Conservation (phyloP, 2,329 filamentous ascomycete species). For the Cryphonectria radicalis region DNA sequence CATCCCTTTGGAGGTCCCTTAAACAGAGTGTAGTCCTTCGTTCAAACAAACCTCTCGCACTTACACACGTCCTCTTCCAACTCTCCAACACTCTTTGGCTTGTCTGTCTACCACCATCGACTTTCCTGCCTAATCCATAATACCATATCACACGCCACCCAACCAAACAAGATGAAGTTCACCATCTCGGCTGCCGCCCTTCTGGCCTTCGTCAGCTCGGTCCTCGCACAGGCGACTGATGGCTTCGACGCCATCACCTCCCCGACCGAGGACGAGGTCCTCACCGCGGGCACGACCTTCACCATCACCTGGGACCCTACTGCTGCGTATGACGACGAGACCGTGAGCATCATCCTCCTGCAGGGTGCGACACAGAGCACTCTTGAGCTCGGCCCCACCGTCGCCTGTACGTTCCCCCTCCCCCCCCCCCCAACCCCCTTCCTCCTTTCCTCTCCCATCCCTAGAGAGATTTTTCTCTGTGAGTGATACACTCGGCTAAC, state of each 20-base stretch:
- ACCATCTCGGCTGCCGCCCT: slow-evolving; percentile 51
- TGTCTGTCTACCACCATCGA: background rate
- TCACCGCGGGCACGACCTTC: slow-evolving; percentile 55
- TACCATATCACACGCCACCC: slow-evolving; percentile 25
- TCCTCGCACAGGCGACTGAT: slow-evolving; percentile 54
- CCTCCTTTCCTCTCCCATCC: background rate
- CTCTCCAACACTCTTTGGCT: background rate
- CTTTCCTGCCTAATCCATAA: slow-evolving; percentile 3
- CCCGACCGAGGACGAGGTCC: slow-evolving; percentile 48
- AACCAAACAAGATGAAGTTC: slow-evolving; percentile 58
- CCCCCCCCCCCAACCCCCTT: too few species aligned
- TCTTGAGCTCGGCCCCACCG: slow-evolving; percentile 37
- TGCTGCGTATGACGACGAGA: slow-evolving; percentile 44
- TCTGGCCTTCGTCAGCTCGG: slow-evolving; percentile 56
- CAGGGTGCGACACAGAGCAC: slow-evolving; percentile 51
- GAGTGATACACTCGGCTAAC: background rate
- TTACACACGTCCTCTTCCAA: too few species aligned
- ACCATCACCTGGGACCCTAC: slow-evolving; percentile 55
- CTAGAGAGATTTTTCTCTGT: background rate
- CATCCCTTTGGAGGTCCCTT: slow-evolving; percentile 12
- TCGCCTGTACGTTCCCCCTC: background rate
- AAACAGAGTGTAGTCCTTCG: slow-evolving; percentile 9
- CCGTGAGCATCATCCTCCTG: slow-evolving; percentile 58
- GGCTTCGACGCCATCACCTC: slow-evolving; percentile 59
- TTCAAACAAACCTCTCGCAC: slow-evolving; percentile 10